phyloP scores from a whole-genome alignment of 139 green algal species.

The Coccomyxa sp. region DNA sequence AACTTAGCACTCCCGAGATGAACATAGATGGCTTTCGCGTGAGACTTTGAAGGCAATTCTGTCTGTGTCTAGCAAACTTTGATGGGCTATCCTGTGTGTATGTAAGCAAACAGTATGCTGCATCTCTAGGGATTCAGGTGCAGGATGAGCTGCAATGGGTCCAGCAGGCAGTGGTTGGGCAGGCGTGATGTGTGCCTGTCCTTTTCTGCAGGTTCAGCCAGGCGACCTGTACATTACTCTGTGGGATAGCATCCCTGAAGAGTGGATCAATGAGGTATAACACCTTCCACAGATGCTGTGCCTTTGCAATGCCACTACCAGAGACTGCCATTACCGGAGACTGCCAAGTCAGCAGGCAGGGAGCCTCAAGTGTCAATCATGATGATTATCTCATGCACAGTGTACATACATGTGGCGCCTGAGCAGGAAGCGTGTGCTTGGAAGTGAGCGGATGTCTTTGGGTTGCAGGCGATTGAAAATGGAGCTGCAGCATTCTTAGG shows the following conservation, averaged over 20 bases:
- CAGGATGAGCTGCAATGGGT: too few species aligned
- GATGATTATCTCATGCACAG: not conserved
- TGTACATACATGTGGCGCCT: not conserved
- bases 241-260: not conserved
- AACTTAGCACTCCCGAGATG: too few species aligned
- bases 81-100: not conserved
- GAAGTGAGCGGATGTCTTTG: not conserved
- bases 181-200: not conserved
- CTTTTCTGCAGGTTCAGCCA: not conserved
- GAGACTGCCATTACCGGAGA: not conserved
- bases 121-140: too few species aligned
- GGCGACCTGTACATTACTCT: not conserved
- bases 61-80: not conserved
- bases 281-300: not conserved
- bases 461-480: not conserved
- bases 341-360: not conserved
- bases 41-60: not conserved
- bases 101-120: not conserved
- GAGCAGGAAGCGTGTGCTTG: not conserved
- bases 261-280: not conserved
- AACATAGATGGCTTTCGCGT: not conserved
- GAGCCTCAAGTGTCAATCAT: not conserved
- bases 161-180: too few species aligned
- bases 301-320: too few species aligned
- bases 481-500: not conserved